phyloP scores from a whole-genome alignment of 2,329 filamentous ascomycete genomes.

The Septoria linicola region DNA sequence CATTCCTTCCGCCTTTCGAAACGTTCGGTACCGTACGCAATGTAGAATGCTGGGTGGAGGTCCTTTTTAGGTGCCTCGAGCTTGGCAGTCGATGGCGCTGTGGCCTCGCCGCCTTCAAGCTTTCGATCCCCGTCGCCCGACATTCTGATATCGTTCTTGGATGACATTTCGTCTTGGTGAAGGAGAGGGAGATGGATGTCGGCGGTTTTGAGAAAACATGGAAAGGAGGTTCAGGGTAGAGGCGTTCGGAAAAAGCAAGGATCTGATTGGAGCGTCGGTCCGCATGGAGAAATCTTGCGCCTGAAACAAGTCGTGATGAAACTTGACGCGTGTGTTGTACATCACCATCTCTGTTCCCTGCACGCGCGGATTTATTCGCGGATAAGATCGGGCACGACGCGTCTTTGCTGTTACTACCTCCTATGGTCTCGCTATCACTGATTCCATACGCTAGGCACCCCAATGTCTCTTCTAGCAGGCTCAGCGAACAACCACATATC shows the following conservation, averaged over 20 bases:
- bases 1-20: slow-evolving; percentile 37
- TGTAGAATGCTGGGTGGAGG: slow-evolving; percentile 80
- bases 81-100: slow-evolving; percentile 55
- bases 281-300: too few species aligned
- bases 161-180: slow-evolving; percentile 13
- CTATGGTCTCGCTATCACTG: too few species aligned
- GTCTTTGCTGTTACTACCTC: too few species aligned
- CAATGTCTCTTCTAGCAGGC: too few species aligned
- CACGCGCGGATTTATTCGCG: neutral
- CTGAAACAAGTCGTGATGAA: too few species aligned
- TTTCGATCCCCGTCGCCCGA: slow-evolving; percentile 71
- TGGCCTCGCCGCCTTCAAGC: slow-evolving; percentile 65
- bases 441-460: too few species aligned
- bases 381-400: neutral
- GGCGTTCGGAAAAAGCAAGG: too few species aligned
- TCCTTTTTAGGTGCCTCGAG: slow-evolving; percentile 58
- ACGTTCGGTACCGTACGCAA: slow-evolving; percentile 52
- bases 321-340: neutral
- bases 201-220: neutral
- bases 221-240: neutral
- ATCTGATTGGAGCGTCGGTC: neutral
- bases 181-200: neutral
- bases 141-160: slow-evolving; percentile 70
- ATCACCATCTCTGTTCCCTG: neutral
- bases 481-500: too few species aligned